Evolutionary conservation across 306 rosid species (phyloP).

Genomic region (Lathyrus aphaca): DNA sequence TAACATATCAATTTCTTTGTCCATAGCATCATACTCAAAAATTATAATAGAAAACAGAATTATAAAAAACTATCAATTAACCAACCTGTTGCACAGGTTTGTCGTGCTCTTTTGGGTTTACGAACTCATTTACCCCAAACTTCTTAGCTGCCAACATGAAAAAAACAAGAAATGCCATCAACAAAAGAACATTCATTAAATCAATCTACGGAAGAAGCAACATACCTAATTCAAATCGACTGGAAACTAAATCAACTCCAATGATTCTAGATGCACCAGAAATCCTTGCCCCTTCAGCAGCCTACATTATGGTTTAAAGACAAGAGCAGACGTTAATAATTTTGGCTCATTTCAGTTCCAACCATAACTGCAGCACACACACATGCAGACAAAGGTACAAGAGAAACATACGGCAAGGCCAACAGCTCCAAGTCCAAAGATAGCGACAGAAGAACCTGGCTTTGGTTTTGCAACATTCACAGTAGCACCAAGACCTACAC

Average conservation of each 20-base stretch:
- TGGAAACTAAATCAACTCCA: constrained; percentile 77
- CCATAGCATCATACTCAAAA: too few species aligned
- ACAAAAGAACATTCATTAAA: background rate
- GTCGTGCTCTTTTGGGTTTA: constrained; percentile 87
- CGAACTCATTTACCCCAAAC: constrained; percentile 83
- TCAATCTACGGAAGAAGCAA: too few species aligned
- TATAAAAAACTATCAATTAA: background rate
- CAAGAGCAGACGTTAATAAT: background rate
- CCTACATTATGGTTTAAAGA: constrained; percentile 46
- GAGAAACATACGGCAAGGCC: constrained; percentile 79
- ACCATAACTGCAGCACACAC: too few species aligned
- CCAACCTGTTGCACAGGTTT: constrained; percentile 85
- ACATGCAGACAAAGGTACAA: background rate
- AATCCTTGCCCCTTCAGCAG: constrained; percentile 91
- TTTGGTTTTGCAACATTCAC: constrained; percentile 88
- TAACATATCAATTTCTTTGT: too few species aligned
- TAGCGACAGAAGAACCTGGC: constrained; percentile 80
- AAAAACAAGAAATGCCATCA: background rate
- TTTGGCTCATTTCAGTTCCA: background rate
- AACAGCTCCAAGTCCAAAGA: constrained; percentile 92
- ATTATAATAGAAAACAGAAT: too few species aligned
- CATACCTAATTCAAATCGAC: constrained; percentile 82
- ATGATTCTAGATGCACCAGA: constrained; percentile 80
- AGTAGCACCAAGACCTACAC: constrained; percentile 82
- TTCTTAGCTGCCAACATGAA: constrained; percentile 69